Conservation (phyloP, 2,329 filamentous ascomycete genomes). For the Aspergillus oerlinghausenensis region DNA sequence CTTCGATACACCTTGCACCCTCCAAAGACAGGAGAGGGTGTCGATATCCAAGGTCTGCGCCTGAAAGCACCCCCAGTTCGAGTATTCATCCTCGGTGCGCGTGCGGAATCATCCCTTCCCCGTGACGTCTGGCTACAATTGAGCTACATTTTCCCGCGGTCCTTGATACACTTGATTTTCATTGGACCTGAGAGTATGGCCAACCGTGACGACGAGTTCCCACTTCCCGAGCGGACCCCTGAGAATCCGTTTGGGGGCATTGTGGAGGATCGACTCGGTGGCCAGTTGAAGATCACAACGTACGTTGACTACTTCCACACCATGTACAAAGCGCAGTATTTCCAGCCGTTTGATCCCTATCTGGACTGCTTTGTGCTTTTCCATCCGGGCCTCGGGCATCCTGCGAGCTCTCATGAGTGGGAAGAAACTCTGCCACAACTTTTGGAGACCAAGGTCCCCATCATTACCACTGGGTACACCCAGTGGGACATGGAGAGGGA, state of each 20-base stretch:
- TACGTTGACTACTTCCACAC: slow-evolving; percentile 99
- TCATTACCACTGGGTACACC: slow-evolving; percentile 93
- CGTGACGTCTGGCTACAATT: slow-evolving; percentile 92
- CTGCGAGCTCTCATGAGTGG: slow-evolving; percentile 92
- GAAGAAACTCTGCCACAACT: slow-evolving; percentile 81
- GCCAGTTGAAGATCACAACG: slow-evolving; percentile 92
- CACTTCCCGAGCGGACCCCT: slow-evolving; percentile 77
- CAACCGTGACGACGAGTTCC: slow-evolving; percentile 89
- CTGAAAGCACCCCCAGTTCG: slow-evolving; percentile 83
- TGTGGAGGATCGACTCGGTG: slow-evolving; percentile 83
- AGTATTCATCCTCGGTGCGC: slow-evolving; percentile 87
- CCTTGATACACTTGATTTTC: slow-evolving; percentile 86
- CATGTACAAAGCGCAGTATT: slow-evolving; percentile 83
- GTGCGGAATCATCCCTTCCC: slow-evolving; percentile 94
- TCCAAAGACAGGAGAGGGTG: slow-evolving; percentile 69
- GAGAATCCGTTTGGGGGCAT: slow-evolving; percentile 90
- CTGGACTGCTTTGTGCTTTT: slow-evolving; percentile 97
- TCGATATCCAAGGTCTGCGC: slow-evolving; percentile 71
- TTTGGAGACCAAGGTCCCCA: slow-evolving; percentile 90
- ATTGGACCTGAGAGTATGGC: slow-evolving; percentile 95
- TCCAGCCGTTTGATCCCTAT: slow-evolving; percentile 94
- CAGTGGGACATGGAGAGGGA: slow-evolving; percentile 92
- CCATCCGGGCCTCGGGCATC: slow-evolving; percentile 93
- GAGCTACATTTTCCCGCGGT: slow-evolving; percentile 87
- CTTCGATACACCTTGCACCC: slow-evolving; percentile 92